Percentiles rank a stretch among this genome's conserved stretches.
These are phyloP conservation scores for Capsicum pubescens DNA, from an alignment of 257 asterid genomes.

Conservation along the genomic window DNA sequence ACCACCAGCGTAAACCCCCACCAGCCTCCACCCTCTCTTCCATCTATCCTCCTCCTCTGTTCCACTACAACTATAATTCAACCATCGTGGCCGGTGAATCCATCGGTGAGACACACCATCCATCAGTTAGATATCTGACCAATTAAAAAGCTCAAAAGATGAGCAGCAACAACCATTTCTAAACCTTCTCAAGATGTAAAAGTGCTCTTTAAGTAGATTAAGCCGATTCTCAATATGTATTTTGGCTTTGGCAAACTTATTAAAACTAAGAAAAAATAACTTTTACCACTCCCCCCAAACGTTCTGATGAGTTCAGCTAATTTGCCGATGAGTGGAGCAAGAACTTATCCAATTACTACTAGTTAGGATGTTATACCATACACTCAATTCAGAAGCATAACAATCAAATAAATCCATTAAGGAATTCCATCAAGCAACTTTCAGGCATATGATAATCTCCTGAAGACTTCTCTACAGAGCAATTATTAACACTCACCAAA, in stretches of 20 bases:
- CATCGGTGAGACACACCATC: too few species aligned
- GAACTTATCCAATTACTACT: neutral
- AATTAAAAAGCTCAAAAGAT: neutral
- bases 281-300: neutral
- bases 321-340: neutral
- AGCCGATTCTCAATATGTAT: neutral
- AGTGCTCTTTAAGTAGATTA: neutral
- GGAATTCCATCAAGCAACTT: neutral
- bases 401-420: neutral
- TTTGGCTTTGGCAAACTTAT: neutral
- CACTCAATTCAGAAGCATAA: neutral
- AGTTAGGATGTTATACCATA: neutral
- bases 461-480: neutral
- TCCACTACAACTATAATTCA: too few species aligned
- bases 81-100: too few species aligned
- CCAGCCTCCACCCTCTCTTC: too few species aligned
- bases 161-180: conserved; percentile 1
- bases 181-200: conserved; percentile 23
- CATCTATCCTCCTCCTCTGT: too few species aligned
- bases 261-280: neutral
- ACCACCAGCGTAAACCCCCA: too few species aligned
- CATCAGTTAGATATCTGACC: too few species aligned
- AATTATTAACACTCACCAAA: neutral
- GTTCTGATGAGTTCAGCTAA: neutral
- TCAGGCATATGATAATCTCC: neutral